Evolutionary conservation across 2,329 filamentous ascomycete species (phyloP).

Genomic region (Arachnomyces sp.): DNA sequence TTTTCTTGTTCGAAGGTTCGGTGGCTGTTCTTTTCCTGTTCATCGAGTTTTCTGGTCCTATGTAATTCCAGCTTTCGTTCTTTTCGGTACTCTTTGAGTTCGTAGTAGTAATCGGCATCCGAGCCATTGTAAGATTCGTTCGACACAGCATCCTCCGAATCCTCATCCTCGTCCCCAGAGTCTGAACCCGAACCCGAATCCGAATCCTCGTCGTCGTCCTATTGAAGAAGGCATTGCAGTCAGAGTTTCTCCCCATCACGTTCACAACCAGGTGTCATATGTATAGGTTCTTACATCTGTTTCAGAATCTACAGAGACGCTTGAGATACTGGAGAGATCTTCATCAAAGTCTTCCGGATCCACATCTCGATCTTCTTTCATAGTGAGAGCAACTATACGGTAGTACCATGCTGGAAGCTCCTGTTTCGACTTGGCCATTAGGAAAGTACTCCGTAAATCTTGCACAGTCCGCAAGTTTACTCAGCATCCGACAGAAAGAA

Average conservation of each 20-base stretch:
- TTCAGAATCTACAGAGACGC: slow-evolving; percentile 2
- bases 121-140: slow-evolving; percentile 1
- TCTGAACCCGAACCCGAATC: too few relatives aligned
- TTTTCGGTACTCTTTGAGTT: not conserved
- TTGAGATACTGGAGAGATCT: slow-evolving; percentile 4
- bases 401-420: slow-evolving; percentile 4
- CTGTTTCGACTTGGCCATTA: too few relatives aligned
- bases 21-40: not conserved
- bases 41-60: not conserved
- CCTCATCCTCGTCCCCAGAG: slow-evolving; percentile 1
- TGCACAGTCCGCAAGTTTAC: too few relatives aligned
- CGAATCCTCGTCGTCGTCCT: not conserved
- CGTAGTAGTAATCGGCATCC: slow-evolving; percentile 4
- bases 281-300: slow-evolving; percentile 1
- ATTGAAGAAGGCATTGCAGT: too few relatives aligned
- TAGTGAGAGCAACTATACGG: slow-evolving; percentile 2
- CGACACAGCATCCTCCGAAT: not conserved
- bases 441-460: too few relatives aligned
- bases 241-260: not conserved
- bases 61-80: slow-evolving; percentile 1
- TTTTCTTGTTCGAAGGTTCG: not conserved
- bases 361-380: slow-evolving; percentile 3
- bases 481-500: too few relatives aligned
- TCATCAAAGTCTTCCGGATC: slow-evolving; percentile 2
- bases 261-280: not conserved